Conservation (phyloP, 2,329 filamentous ascomycete species). For the Epichloe amarillans region DNA sequence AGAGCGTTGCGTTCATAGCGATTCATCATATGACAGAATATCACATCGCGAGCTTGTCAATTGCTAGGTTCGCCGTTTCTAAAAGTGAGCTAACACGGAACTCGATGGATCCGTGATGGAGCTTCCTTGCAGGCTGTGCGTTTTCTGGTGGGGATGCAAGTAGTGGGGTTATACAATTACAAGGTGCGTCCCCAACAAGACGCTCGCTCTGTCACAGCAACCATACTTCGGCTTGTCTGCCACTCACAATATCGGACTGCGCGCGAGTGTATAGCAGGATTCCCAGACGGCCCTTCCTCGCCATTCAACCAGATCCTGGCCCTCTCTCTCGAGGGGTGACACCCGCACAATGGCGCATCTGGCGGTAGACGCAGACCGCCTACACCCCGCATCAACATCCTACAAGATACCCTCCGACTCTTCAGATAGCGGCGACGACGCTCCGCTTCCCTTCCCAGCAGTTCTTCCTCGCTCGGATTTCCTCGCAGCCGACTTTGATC, state of each 20-base stretch:
- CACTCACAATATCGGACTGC: not conserved
- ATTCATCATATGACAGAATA: too few species aligned
- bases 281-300: not conserved
- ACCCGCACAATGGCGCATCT: constrained; percentile 4
- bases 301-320: not conserved
- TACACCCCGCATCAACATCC: constrained; percentile 7
- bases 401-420: constrained; percentile 6
- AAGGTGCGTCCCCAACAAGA: not conserved
- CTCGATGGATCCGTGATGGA: too few species aligned
- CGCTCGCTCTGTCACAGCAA: not conserved
- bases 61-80: too few species aligned
- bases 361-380: not conserved
- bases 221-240: not conserved
- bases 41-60: too few species aligned
- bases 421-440: constrained; percentile 39
- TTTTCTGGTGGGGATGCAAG: constrained; percentile 4
- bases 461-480: constrained; percentile 78
- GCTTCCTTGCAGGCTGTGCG: not conserved
- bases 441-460: constrained; percentile 73
- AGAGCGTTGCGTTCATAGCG: too few species aligned
- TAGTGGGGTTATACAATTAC: constrained; percentile 11
- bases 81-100: too few species aligned
- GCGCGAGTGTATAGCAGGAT: not conserved
- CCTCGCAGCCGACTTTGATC: constrained; percentile 61
- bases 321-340: not conserved